Percentiles rank a stretch among this genome's conserved stretches.
These are phyloP conservation scores for Albizia julibrissin DNA, from an alignment of 306 rosid genomes.

Conservation along the genomic window DNA sequence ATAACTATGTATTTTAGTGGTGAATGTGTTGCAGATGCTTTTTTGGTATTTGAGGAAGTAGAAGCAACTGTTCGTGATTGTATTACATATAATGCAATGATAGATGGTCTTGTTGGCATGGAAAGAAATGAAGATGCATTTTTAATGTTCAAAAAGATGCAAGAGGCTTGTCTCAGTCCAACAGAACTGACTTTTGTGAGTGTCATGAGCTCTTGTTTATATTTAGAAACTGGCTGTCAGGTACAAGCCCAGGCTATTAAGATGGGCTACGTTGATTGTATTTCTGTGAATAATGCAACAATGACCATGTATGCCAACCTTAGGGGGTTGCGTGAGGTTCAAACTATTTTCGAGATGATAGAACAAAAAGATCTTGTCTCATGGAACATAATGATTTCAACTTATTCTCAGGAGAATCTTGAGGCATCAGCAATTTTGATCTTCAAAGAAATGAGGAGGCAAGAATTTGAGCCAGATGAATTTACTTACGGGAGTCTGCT, in stretches of 20 bases:
- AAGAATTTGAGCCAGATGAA: conserved; percentile 59
- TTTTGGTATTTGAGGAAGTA: conserved; percentile 56
- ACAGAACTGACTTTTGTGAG: conserved; percentile 73
- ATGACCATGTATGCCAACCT: conserved; percentile 76
- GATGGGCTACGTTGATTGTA: conserved; percentile 55
- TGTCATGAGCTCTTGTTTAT: conserved; percentile 69
- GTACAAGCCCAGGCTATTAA: conserved; percentile 60
- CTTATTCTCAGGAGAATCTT: conserved; percentile 49
- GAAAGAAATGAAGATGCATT: conserved; percentile 60
- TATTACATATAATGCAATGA: conserved; percentile 74
- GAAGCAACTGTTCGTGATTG: conserved; percentile 44
- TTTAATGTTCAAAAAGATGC: conserved; percentile 61
- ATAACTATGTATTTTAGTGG: conserved; percentile 69
- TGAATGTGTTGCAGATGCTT: conserved; percentile 49
- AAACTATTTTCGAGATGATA: conserved; percentile 52
- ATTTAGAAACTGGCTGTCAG: conserved; percentile 51
- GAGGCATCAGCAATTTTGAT: conserved; percentile 46
- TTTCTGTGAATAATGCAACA: conserved; percentile 63
- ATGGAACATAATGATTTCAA: conserved; percentile 74
- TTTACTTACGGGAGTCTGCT: conserved; percentile 76
- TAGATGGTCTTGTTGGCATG: conserved; percentile 60
- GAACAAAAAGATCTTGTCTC: conserved; percentile 65
- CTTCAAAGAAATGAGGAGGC: conserved; percentile 60
- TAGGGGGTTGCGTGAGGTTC: conserved; percentile 54
- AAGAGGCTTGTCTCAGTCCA: conserved; percentile 41